Conservation (phyloP, 495 filamentous ascomycete species). For the Podospora pseudopauciseta region DNA sequence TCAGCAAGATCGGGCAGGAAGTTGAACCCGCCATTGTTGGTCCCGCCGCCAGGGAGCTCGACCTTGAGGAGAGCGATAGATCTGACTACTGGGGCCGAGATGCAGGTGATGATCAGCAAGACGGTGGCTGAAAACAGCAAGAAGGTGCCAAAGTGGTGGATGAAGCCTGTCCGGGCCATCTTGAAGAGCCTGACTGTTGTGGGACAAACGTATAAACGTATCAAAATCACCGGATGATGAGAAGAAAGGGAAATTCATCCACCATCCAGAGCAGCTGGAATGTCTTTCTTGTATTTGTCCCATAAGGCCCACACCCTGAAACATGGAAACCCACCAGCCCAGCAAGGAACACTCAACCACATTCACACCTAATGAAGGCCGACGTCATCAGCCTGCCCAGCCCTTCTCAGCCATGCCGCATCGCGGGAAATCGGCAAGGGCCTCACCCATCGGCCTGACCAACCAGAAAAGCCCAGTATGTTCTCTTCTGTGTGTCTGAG, state of each 20-base stretch:
- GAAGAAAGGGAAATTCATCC: neutral
- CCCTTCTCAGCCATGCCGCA: neutral
- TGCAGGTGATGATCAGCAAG: constrained; percentile 55
- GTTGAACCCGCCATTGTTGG: constrained; percentile 9
- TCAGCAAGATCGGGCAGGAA: neutral
- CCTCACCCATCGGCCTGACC: neutral
- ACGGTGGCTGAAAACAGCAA: constrained; percentile 52
- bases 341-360: neutral
- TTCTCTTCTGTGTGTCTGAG: neutral
- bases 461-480: neutral
- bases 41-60: constrained; percentile 31
- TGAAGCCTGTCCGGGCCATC: constrained; percentile 48
- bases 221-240: too few relatives aligned
- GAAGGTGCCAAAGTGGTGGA: constrained; percentile 58
- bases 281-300: neutral
- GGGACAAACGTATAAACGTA: too few relatives aligned
- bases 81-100: constrained; percentile 55
- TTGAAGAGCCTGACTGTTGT: constrained; percentile 6
- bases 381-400: neutral
- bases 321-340: neutral
- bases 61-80: constrained; percentile 51
- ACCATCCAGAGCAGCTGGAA: neutral
- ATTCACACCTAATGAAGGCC: neutral
- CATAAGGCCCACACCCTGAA: neutral
- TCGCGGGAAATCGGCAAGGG: neutral